Conservation (phyloP, 2,329 filamentous ascomycete genomes). For the Alternaria angustiovoidea region DNA sequence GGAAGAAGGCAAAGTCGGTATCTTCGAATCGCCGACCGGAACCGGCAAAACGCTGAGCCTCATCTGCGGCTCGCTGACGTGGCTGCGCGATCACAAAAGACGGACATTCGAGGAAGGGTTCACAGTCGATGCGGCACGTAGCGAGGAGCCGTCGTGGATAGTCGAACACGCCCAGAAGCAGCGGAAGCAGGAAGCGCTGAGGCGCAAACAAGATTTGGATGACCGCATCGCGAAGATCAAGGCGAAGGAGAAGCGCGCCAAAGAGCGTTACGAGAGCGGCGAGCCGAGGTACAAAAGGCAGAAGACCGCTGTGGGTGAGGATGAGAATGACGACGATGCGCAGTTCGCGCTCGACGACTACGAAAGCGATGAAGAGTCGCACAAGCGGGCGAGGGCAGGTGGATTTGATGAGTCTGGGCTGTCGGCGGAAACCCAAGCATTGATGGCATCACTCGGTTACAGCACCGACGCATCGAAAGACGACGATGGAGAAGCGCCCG, state of each 20-base stretch:
- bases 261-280: slow-evolving; percentile 59
- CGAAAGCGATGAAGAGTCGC: slow-evolving; percentile 67
- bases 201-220: slow-evolving; percentile 76
- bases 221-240: slow-evolving; percentile 71
- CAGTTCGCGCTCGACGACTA: slow-evolving; percentile 81
- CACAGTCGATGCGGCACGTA: slow-evolving; percentile 57
- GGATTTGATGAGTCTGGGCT: slow-evolving; percentile 57
- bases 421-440: slow-evolving; percentile 76
- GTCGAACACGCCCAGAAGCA: slow-evolving; percentile 76
- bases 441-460: slow-evolving; percentile 69
- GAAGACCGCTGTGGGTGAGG: slow-evolving; percentile 25
- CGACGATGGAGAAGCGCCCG: slow-evolving; percentile 60
- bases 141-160: slow-evolving; percentile 86
- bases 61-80: slow-evolving; percentile 87
- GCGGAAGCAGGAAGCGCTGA: slow-evolving; percentile 71
- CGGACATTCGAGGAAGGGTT: slow-evolving; percentile 63
- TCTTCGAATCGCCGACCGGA: slow-evolving; percentile 93
- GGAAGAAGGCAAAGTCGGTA: slow-evolving; percentile 80
- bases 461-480: slow-evolving; percentile 49
- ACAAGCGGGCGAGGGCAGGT: slow-evolving; percentile 25
- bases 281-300: slow-evolving; percentile 58
- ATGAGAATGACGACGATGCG: slow-evolving; percentile 60
- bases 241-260: slow-evolving; percentile 67
- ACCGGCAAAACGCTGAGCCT: slow-evolving; percentile 91
- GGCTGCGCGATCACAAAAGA: slow-evolving; percentile 85